Conservation (phyloP, 805 yeast species). For the Suhomyces sp. region DNA sequence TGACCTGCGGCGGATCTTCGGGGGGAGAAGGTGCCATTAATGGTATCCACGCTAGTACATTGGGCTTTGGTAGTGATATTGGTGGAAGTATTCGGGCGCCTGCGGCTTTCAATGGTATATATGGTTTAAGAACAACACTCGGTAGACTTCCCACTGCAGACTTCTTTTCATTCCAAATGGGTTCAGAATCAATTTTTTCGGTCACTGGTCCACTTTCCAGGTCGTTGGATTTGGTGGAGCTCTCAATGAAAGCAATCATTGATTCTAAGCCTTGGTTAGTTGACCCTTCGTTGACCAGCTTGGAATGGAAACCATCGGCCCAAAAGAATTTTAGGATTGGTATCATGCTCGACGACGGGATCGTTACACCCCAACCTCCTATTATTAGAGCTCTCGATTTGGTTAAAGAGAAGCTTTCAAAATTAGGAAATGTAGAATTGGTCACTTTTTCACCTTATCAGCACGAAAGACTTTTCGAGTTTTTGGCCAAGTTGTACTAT, state of each 20-base stretch:
- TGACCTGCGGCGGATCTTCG: slow-evolving; percentile 53
- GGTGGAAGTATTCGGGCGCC: slow-evolving; percentile 59
- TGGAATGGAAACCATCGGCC: neutral
- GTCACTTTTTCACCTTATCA: neutral
- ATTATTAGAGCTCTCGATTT: slow-evolving; percentile 1
- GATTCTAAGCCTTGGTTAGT: slow-evolving; percentile 4
- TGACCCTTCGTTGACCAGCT: neutral
- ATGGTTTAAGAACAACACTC: slow-evolving; percentile 49
- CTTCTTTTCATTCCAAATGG: slow-evolving; percentile 19
- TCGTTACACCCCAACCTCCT: slow-evolving; percentile 5
- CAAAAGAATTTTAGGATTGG: slow-evolving; percentile 4
- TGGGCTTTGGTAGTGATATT: slow-evolving; percentile 45
- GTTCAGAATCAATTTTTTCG: slow-evolving; percentile 17
- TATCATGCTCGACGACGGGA: neutral
- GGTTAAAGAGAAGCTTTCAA: neutral
- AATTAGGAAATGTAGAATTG: neutral
- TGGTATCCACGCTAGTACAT: slow-evolving; percentile 42
- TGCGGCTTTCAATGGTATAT: slow-evolving; percentile 51
- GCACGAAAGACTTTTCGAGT: slow-evolving; percentile 45
- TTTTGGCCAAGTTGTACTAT: slow-evolving; percentile 65
- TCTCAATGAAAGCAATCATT: slow-evolving; percentile 2
- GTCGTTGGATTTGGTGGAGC: slow-evolving; percentile 27
- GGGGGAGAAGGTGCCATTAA: slow-evolving; percentile 52
- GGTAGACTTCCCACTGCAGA: slow-evolving; percentile 32
- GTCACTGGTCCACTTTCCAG: slow-evolving; percentile 40